Base-by-base conservation (phyloP, 2,329 filamentous ascomycete genomes). In the Aphanocladium album region DNA sequence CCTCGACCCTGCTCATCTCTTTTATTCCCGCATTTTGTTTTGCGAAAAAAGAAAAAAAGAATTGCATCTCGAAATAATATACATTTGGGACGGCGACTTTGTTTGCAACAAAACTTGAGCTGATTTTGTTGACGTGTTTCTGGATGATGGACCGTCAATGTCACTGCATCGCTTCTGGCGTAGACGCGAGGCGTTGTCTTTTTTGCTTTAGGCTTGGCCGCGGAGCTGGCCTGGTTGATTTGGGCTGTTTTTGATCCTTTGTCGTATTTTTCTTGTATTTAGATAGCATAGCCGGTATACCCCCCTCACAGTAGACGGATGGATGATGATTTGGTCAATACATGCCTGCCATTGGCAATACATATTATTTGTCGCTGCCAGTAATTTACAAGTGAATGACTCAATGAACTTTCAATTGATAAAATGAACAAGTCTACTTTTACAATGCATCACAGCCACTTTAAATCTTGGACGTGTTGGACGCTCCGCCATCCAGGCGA, bases 401-500 rank as follows among this genome's bases (percentile, higher is more conserved):
- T 35, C 33, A 12, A 35, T 35, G 33, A 35, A 12, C 12, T 35
- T 35, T n/a, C n/a, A n/a, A n/a, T n/a, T n/a, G n/a, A n/a, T n/a
- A n/a, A n/a, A n/a, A n/a, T n/a, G n/a, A n/a, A n/a, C n/a, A n/a
- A n/a, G n/a, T n/a, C n/a, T n/a, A n/a, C n/a, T n/a, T n/a, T n/a
- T n/a, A n/a, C n/a, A n/a, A n/a, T n/a, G n/a, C n/a, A n/a, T n/a
- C n/a, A n/a, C n/a, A n/a, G 6, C 7, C 9, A 39, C 2, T 8
- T 71, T 65, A 83, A 64, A 83, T 70, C 68, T 80, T 82, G 19
- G 76, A 71, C 49, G 75, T 69, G 59, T 81, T 68, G 33, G 78
- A 73, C 23, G 76, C 72, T 2, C 85, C 85, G 2, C 85, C 85
- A 69, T 89, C 87, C 45, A 89, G 69, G 11, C 82, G 74, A 63